phyloP scores from a whole-genome alignment of 495 filamentous ascomycete species.

The Lophiotrema nucula region DNA sequence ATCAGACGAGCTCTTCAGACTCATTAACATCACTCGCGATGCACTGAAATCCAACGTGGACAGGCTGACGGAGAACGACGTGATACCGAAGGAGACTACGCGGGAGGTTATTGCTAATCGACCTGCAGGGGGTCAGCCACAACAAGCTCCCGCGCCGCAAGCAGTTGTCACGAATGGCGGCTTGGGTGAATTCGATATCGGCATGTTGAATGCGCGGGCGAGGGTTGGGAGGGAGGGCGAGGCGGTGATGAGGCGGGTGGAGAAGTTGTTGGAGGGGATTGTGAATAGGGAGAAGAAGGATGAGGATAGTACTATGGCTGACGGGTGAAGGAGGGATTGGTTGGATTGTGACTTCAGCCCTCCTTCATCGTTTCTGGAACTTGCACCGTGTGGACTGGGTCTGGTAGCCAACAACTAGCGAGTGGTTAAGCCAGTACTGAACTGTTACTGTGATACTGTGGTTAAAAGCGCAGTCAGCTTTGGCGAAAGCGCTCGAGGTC shows the following conservation, averaged over 20 bases:
- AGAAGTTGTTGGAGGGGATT: conserved; percentile 48
- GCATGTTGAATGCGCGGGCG: conserved; percentile 79
- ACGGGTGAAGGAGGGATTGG: background rate
- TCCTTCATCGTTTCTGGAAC: too few relatives aligned
- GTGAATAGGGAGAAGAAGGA: conserved; percentile 5
- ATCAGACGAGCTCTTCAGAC: conserved; percentile 60
- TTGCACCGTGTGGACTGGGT: too few relatives aligned
- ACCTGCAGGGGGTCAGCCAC: too few relatives aligned
- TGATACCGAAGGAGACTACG: conserved; percentile 15
- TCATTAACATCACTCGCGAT: conserved; percentile 48
- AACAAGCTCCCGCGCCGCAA: too few relatives aligned
- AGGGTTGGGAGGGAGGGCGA: conserved; percentile 75
- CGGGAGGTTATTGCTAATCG: too few relatives aligned
- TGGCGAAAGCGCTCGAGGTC: too few relatives aligned
- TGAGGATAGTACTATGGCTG: background rate
- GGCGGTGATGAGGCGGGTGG: conserved; percentile 69
- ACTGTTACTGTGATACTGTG: too few relatives aligned
- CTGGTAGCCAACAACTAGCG: too few relatives aligned
- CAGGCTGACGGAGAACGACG: conserved; percentile 55
- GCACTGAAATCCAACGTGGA: conserved; percentile 73
- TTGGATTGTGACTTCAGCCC: too few relatives aligned
- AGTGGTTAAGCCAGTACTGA: too few relatives aligned
- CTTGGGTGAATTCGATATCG: conserved; percentile 69
- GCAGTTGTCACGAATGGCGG: conserved; percentile 52
- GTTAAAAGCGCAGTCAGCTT: too few relatives aligned